phyloP scores from a whole-genome alignment of 2,329 filamentous ascomycete species.

The Hypomyces rosellus region DNA sequence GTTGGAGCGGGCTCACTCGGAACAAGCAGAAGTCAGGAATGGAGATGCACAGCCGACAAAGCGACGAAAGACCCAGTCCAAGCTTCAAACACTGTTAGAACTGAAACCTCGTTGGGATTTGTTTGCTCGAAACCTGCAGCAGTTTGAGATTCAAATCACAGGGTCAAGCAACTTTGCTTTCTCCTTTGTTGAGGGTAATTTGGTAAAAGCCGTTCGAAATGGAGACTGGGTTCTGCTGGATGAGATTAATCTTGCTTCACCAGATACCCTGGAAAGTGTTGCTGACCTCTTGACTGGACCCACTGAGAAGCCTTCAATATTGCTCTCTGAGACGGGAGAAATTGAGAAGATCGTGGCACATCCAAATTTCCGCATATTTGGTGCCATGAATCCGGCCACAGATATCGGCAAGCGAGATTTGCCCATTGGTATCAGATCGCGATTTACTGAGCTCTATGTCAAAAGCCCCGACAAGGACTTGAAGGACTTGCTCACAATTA shows the following conservation, averaged over 20 bases:
- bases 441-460: conserved; percentile 95
- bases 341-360: conserved; percentile 87
- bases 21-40: conserved; percentile 29
- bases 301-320: conserved; percentile 67
- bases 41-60: conserved; percentile 58
- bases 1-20: conserved; percentile 39
- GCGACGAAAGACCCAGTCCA: conserved; percentile 58
- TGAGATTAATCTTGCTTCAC: conserved; percentile 92
- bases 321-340: conserved; percentile 89
- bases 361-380: conserved; percentile 90
- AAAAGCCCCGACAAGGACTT: conserved; percentile 81
- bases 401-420: conserved; percentile 95
- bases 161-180: conserved; percentile 73
- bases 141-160: conserved; percentile 74
- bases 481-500: conserved; percentile 80
- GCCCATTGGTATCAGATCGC: conserved; percentile 77
- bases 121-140: conserved; percentile 67
- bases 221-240: conserved; percentile 96
- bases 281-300: conserved; percentile 77
- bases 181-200: conserved; percentile 90
- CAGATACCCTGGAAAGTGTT: conserved; percentile 91
- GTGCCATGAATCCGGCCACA: conserved; percentile 97
- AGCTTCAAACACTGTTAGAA: conserved; percentile 55
- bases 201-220: conserved; percentile 91
- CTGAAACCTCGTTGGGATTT: conserved; percentile 67